Base-by-base conservation (phyloP, 2,329 filamentous ascomycete species). In the Claviceps capensis region DNA sequence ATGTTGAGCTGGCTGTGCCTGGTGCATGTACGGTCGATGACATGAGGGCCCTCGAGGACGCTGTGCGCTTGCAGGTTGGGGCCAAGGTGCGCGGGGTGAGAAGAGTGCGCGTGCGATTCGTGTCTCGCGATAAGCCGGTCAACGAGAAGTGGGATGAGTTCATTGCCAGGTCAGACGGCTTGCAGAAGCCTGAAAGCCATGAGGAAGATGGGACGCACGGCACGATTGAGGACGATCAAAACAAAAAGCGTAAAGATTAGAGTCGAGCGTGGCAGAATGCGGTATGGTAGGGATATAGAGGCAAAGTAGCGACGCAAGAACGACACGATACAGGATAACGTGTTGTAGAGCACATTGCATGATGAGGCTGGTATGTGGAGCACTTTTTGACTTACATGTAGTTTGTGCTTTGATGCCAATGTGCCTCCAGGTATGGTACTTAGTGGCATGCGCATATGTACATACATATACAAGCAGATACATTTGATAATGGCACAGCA, bases 1-100 rank as follows among this genome's bases (percentile, higher is more conserved):
- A 97, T 60, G 67, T 98, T 7, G 90, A 95, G 66, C 70, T 97
- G 55, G 85, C 81, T 2, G 86, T 94, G 16, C 88, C 91, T 0
- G 78, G 76, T 22, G 71, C 73, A 37, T 95, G 86, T 85, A 85
- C 85, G 0, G 72, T 98, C 5, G 79, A 82, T 50, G 78, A 85
- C 51, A 79, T 83, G 7, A 75, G 80, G 40, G 70, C 76, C 16
- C 73, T 95, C 14, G 93, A 98, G 67, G 79, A 85, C 38, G 71
- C 75, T 2, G 76, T 97, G 38, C 80, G 93, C 54, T 76, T 82
- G 45, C 76, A 76, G 52, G 77, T 96, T 26, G 88, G 87, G 30
- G 72, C 75, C 55, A 86, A 85, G 59, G 86, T 96, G 14, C 81
- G 87, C 54, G 91, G 93, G 1, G 88, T 93, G 41, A 83, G 88